These are phyloP conservation scores for Leccinum incarnatum DNA, from an alignment of 768 basidiomycete genomes.

Conservation along the genomic window DNA sequence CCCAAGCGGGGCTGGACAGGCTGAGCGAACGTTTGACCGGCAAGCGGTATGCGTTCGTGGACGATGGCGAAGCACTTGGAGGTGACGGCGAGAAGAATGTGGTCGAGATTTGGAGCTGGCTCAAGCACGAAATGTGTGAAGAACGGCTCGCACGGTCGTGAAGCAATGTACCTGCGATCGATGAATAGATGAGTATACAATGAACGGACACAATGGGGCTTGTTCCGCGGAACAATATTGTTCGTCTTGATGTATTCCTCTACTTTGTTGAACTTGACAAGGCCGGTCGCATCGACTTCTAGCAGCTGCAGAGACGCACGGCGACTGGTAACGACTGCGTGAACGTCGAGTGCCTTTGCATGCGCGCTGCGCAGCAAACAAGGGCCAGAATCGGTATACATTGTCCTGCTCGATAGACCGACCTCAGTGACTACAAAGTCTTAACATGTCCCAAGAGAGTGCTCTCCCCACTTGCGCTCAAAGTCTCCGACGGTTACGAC, in stretches of 20 bases:
- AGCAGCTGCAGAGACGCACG: slow-evolving; percentile 79
- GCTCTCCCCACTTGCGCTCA: slow-evolving; percentile 73
- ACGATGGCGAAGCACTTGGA: slow-evolving; percentile 17
- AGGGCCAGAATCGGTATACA: background rate
- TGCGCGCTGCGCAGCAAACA: slow-evolving; percentile 64
- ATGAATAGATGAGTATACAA: too few species aligned
- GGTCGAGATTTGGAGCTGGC: slow-evolving; percentile 27
- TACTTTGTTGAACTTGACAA: slow-evolving; percentile 91
- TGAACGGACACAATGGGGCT: slow-evolving; percentile 35
- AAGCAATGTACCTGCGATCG: slow-evolving; percentile 18
- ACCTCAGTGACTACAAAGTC: slow-evolving; percentile 72
- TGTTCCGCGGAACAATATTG: slow-evolving; percentile 77
- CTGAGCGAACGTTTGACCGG: slow-evolving; percentile 26
- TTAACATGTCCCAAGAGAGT: slow-evolving; percentile 76
- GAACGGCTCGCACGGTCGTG: too few species aligned
- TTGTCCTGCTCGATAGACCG: slow-evolving; percentile 33
- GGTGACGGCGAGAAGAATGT: background rate
- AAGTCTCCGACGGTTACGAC: slow-evolving; percentile 60
- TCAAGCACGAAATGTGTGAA: slow-evolving; percentile 21
- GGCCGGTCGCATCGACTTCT: slow-evolving; percentile 86
- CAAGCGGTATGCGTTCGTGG: slow-evolving; percentile 40
- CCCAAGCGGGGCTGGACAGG: slow-evolving; percentile 15
- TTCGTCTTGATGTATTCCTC: slow-evolving; percentile 82
- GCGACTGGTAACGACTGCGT: slow-evolving; percentile 90
- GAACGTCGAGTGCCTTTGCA: slow-evolving; percentile 75